Evolutionary conservation across 1,139 yeast genomes (phyloP), one percentile per base, ranked within the genome.

Genomic region (Pichia sp.): DNA sequence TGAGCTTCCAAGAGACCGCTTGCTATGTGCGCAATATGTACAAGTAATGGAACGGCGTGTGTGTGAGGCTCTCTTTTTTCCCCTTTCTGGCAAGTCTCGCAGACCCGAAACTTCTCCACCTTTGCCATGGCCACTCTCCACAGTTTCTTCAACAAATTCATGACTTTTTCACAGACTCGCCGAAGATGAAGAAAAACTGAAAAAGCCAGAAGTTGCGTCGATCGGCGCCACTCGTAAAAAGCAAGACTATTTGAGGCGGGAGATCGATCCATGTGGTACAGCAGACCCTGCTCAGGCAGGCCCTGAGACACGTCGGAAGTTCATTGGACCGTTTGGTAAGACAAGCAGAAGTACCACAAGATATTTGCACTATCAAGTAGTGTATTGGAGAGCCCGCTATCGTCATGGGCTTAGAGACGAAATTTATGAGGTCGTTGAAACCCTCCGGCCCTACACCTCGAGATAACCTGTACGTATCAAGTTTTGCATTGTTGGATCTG

Each of bases 351-450:
- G 38, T 10, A 34, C 9, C 12, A 8, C 12, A 9, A 9, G 12
- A 8, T 31, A 12, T 31, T 9, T 8, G 12, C n/a, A 36, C 16
- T 6, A 16, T 6, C 40, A 36, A 3, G 2, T 14, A 12, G n/a
- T 6, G n/a, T 6, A 14, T 8, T 38, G 17, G 17, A 46, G 24
- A 10, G 7, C 14, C 33, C 46, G 10, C 16, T 36, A n/a, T 20
- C 27, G 40, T 10, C 47, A 51, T 46, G 49, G 48, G 14, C 6
- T 34, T 51, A 4, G 24, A 42, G 8, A 20, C 34, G 10, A 51
- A 51, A 27, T 33, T 47, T 12, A 47, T 51, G 54, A 47, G 40
- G 17, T 51, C 54, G 14, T 29, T 51, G 30, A 51, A 46, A 31
- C 48, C 47, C 8, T 27, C 42, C 7, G 48, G 54, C 27, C 40